Evolutionary conservation across 371 early-diverging fungal genomes (phyloP), one percentile per base, ranked within the genome.

Genomic region (Mortierella polycephala): DNA sequence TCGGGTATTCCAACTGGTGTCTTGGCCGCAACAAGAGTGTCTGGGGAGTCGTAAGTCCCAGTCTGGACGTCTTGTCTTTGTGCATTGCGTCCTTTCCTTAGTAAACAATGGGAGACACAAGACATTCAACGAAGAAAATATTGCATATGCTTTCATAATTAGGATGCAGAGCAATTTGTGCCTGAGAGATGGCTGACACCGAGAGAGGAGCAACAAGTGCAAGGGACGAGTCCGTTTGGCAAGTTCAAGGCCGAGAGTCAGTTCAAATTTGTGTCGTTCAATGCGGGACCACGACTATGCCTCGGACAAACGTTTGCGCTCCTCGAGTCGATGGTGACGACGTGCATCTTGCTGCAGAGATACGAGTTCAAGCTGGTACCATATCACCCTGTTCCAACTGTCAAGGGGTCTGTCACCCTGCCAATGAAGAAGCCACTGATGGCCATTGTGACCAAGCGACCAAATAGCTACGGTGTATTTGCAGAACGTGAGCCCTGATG

Each of bases 261-360:
- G 57, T 73, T 47, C 67, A 80, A 80, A 55, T 80, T 80, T 55
- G 65, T 69, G 14, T 62, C 83, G 5, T 91, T 91, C 76, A 89
- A 91, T 61, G 90, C 89, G 10, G 93, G 93, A 0, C 92, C 93
- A 2, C 84, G 93, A 37, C 84, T 89, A 20, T 93, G 92, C 63
- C 75, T 92, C 21, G 91, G 87, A 0, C 87, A 88, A 71, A 81
- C 84, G 10, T 81, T 88, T 40, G 89, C 89, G 0, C 87, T 86
- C 0, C 67, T 88, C n/a, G 87, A 88, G 67, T 84, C 86, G 0
- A 45, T 88, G 59, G 84, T 85, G 12, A 83, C 85, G 13, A 83
- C 85, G 40, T 77, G 76, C 23, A 74, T 84, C 30, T 79, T 72
- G n/a, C 64, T 84, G 18, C 83, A 81, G 42, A 62, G 75, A 16